Percentiles rank a stretch among this genome's conserved stretches.
Evolutionary conservation across 1,139 yeast species (phyloP).

Genomic region (Zygoascus hellenicus): DNA sequence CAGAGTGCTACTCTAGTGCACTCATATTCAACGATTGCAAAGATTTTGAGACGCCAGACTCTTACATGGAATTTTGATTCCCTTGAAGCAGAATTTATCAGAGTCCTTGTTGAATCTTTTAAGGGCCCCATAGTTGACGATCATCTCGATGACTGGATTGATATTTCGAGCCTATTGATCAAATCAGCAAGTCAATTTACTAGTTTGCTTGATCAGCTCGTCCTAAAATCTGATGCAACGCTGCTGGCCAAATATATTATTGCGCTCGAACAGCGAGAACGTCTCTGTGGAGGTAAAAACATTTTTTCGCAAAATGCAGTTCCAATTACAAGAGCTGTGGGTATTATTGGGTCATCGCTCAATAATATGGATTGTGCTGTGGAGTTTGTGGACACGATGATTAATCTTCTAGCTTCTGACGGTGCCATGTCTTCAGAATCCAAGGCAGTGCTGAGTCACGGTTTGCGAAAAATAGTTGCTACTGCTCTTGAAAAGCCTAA

Average conservation of each 20-base stretch:
- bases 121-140: constrained; percentile 1
- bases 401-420: not conserved
- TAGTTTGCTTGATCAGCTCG: not conserved
- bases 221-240: not conserved
- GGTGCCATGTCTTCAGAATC: not conserved
- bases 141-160: constrained; percentile 5
- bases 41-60: constrained; percentile 5
- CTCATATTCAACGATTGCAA: not conserved
- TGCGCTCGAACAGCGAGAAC: not conserved
- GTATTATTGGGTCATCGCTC: not conserved
- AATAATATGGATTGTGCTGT: not conserved
- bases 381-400: not conserved
- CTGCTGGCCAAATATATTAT: not conserved
- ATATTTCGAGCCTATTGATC: not conserved
- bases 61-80: constrained; percentile 6
- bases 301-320: not conserved
- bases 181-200: constrained; percentile 1
- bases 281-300: not conserved
- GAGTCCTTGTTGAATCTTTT: constrained; percentile 1
- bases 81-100: constrained; percentile 3
- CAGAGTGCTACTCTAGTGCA: not conserved
- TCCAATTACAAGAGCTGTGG: not conserved
- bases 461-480: constrained; percentile 1
- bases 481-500: not conserved
- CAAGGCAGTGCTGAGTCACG: constrained; percentile 6